Evolutionary conservation across 1,139 yeast species (phyloP), one percentile per base, ranked within the genome.

Genomic region (Yamadazyma kanchanaburiensis): DNA sequence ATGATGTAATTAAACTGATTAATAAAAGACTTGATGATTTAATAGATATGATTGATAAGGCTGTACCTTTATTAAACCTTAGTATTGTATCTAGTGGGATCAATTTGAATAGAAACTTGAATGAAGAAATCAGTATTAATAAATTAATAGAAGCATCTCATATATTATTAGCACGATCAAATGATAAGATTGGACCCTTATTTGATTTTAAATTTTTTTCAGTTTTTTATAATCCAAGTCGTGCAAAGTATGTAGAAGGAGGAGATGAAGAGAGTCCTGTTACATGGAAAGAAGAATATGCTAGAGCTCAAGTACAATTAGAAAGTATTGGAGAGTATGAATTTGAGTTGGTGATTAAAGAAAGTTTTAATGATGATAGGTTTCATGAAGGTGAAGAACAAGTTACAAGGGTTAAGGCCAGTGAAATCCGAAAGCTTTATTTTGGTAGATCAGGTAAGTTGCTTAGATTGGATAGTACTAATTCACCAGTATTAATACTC

Each of bases 221-320:
- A 2, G 70, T 85, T 4, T 84, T 82, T 44, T 78, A 79, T 45
- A 80, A 80, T 36, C 74, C 81, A 4, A 63, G 33, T 16, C 26
- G 33, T 75, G 25, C 65, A 25, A 49, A 58, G 54, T 61, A 59
- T 33, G 37, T 60, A 7, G 65, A 56, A 5, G 55, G 46, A 3
- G 33, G 11, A 10, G 25, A 24, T 24, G 12, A 24, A 10, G 47
- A 58, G 15, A 51, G 57, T 22, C 69, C 69, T 26, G 70, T 82
- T 2, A 67, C 75, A 3, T 84, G 94, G 94, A 81, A 80, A 43
- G 94, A 84, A 45, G 81, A 80, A 34, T 77, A 62, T 54, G 80
- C 87, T 6, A 64, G 78, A 33, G 73, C 82, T 24, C 52, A 56
- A 34, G 72, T 75, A 1, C 53, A 58, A 14, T 49, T 81, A 6